Conservation (phyloP, 768 basidiomycete species). For the Agaricus subrufescens region DNA sequence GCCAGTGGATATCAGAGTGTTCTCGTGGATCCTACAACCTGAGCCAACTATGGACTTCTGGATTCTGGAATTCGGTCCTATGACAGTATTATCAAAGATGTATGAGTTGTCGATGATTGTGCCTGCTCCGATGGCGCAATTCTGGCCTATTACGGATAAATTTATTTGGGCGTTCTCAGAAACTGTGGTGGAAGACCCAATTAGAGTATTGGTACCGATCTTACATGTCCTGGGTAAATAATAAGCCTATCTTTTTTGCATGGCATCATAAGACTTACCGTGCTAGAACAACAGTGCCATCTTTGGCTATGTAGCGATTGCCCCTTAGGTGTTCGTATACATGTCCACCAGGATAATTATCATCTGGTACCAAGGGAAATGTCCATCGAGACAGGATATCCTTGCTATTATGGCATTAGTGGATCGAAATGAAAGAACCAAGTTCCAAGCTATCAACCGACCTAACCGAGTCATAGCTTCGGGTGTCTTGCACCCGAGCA, state of each 20-base stretch:
- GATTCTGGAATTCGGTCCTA: constrained; percentile 71
- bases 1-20: constrained; percentile 63
- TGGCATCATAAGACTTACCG: constrained; percentile 44
- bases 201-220: constrained; percentile 75
- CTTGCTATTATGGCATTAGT: constrained; percentile 48
- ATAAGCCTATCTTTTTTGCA: neutral
- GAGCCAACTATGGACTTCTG: constrained; percentile 79
- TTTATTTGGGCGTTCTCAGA: constrained; percentile 60
- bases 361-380: constrained; percentile 93
- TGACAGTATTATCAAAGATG: constrained; percentile 71
- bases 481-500: constrained; percentile 89
- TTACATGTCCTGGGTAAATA: constrained; percentile 54
- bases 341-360: constrained; percentile 81
- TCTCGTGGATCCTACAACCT: constrained; percentile 66
- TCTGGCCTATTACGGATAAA: constrained; percentile 74
- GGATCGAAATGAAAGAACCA: neutral
- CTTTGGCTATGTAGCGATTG: constrained; percentile 83
- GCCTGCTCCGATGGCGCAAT: constrained; percentile 68
- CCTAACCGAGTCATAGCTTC: constrained; percentile 89
- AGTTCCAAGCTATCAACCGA: constrained; percentile 22
- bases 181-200: constrained; percentile 75
- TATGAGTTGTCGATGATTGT: constrained; percentile 72
- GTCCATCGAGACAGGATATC: constrained; percentile 93
- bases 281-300: constrained; percentile 75
- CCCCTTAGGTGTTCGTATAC: constrained; percentile 84